Evolutionary conservation across 2,329 filamentous ascomycete species (phyloP).

Genomic region (Bipolaris victoriae): DNA sequence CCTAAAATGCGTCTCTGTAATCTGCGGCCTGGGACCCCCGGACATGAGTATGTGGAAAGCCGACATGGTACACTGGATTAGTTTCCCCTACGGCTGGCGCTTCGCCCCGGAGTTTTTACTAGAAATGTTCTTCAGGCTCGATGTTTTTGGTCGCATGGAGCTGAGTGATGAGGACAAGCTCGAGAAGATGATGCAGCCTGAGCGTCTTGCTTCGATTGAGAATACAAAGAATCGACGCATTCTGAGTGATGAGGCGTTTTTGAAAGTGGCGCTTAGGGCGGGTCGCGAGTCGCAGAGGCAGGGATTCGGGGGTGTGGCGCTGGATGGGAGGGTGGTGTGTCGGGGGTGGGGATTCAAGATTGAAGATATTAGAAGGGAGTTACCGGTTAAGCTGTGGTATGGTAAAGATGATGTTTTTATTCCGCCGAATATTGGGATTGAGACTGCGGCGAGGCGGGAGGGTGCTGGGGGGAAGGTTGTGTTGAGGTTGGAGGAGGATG

Average conservation of each 20-base stretch:
- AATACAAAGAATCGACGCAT: slow-evolving; percentile 33
- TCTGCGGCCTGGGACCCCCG: slow-evolving; percentile 44
- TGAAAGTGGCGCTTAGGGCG: slow-evolving; percentile 29
- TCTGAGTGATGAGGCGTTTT: slow-evolving; percentile 28
- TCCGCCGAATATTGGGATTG: slow-evolving; percentile 43
- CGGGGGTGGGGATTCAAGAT: slow-evolving; percentile 44
- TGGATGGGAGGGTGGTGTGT: slow-evolving; percentile 42
- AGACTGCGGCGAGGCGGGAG: slow-evolving; percentile 41
- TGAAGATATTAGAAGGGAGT: slow-evolving; percentile 44
- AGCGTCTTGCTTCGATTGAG: background rate
- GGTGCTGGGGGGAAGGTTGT: slow-evolving; percentile 26
- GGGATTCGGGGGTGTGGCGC: slow-evolving; percentile 36
- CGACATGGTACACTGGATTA: slow-evolving; percentile 30
- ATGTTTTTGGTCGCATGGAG: slow-evolving; percentile 36
- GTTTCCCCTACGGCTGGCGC: slow-evolving; percentile 41
- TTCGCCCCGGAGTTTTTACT: slow-evolving; percentile 24
- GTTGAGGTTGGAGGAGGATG: slow-evolving; percentile 40
- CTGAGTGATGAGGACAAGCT: slow-evolving; percentile 42
- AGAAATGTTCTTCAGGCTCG: slow-evolving; percentile 34
- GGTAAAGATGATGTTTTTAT: slow-evolving; percentile 44
- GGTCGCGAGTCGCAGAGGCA: slow-evolving; percentile 37
- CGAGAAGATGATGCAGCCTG: slow-evolving; percentile 1
- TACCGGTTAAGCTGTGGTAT: slow-evolving; percentile 42
- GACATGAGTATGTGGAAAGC: slow-evolving; percentile 47
- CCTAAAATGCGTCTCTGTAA: slow-evolving; percentile 32